Percentiles rank a stretch among this genome's conserved stretches.
These are phyloP conservation scores for Skeletonema grethae DNA, from an alignment of 108 stramenopile genomes.

Conservation along the genomic window DNA sequence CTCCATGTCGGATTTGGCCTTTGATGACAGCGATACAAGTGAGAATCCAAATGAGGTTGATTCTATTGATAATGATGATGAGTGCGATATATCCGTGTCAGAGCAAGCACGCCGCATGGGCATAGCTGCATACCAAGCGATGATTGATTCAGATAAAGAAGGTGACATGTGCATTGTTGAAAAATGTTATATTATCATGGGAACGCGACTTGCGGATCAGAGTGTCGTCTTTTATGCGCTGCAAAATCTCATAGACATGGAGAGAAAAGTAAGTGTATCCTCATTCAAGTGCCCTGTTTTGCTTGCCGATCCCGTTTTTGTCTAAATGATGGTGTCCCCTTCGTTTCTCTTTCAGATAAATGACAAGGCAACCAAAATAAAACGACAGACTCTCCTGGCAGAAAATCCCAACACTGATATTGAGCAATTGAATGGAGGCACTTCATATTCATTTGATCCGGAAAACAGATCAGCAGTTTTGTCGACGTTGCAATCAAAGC, in stretches of 20 bases:
- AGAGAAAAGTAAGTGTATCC: constrained; percentile 38
- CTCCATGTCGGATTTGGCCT: constrained; percentile 29
- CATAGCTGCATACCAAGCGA: constrained; percentile 38
- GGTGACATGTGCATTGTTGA: constrained; percentile 54
- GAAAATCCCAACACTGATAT: constrained; percentile 3
- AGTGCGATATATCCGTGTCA: background rate
- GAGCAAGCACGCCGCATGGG: constrained; percentile 37
- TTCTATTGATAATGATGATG: constrained; percentile 1
- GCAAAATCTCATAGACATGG: constrained; percentile 54
- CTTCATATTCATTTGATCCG: constrained; percentile 9
- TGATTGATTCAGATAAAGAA: constrained; percentile 38
- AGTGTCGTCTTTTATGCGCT: constrained; percentile 52
- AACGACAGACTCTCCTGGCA: constrained; percentile 12
- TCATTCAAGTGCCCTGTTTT: background rate
- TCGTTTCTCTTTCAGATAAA: constrained; percentile 16
- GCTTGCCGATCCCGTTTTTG: background rate
- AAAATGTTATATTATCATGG: constrained; percentile 53
- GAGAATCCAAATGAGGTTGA: constrained; percentile 17
- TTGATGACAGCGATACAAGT: constrained; percentile 9
- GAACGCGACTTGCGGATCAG: constrained; percentile 43
- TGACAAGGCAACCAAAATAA: constrained; percentile 12
- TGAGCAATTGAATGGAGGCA: background rate
- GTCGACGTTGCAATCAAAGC: constrained; percentile 39
- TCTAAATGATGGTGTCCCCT: background rate
- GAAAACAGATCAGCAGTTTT: constrained; percentile 46